Percentiles rank a stretch among this genome's conserved stretches.
Conservation (phyloP, 257 asterid genomes). For the Ballota nigra region DNA sequence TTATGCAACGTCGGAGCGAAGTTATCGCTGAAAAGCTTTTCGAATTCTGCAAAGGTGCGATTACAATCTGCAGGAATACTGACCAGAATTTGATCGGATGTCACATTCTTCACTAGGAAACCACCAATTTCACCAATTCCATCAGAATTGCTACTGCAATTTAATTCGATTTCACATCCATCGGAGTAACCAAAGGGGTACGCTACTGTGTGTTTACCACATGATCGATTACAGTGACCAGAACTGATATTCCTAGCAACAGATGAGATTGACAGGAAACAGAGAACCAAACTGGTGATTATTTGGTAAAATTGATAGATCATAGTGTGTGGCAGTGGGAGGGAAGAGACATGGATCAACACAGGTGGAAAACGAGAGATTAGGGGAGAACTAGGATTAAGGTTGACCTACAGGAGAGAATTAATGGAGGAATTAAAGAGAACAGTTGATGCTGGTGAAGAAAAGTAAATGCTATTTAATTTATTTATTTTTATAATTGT, state of each 20-base stretch:
- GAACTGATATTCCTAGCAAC: slow-evolving; percentile 5
- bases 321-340: slow-evolving; percentile 2
- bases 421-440: slow-evolving; percentile 12
- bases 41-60: slow-evolving; percentile 34
- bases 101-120: slow-evolving; percentile 37
- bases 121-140: slow-evolving; percentile 32
- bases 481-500: neutral
- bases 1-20: slow-evolving; percentile 41
- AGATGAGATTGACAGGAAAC: slow-evolving; percentile 15
- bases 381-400: neutral
- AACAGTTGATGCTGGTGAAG: slow-evolving; percentile 11
- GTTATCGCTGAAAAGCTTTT: slow-evolving; percentile 17
- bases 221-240: slow-evolving; percentile 23
- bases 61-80: slow-evolving; percentile 36
- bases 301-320: slow-evolving; percentile 1
- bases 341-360: neutral
- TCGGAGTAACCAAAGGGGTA: slow-evolving; percentile 58
- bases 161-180: slow-evolving; percentile 35
- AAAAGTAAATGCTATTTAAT: slow-evolving; percentile 20
- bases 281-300: slow-evolving; percentile 17
- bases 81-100: slow-evolving; percentile 36
- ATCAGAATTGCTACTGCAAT: neutral
- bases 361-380: neutral
- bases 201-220: slow-evolving; percentile 21
- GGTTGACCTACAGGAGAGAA: neutral